These are phyloP conservation scores for Solanum appendiculatum DNA, from an alignment of 257 asterid genomes.

Conservation along the genomic window DNA sequence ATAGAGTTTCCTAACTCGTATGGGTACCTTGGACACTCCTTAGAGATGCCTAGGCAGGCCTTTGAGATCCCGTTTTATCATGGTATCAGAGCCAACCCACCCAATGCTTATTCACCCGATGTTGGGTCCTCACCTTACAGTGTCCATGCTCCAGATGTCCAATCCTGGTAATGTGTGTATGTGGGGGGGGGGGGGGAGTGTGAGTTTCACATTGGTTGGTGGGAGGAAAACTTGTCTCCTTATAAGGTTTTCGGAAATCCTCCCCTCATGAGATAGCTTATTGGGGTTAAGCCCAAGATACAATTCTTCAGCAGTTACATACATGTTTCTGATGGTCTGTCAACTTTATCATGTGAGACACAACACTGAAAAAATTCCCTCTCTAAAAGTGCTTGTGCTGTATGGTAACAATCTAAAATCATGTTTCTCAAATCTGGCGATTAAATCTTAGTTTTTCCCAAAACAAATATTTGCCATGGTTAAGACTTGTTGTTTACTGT, in stretches of 20 bases:
- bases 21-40: neutral
- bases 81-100: neutral
- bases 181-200: too few species aligned
- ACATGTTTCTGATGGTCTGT: neutral
- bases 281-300: neutral
- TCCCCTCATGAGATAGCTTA: neutral
- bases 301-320: neutral
- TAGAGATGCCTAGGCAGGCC: neutral
- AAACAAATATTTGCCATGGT: neutral
- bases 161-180: neutral
- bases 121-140: neutral
- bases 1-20: neutral
- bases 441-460: neutral
- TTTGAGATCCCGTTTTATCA: neutral
- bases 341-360: neutral
- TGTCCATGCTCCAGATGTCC: neutral
- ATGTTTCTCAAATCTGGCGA: neutral
- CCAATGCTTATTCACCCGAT: neutral
- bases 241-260: neutral
- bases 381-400: neutral
- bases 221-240: neutral
- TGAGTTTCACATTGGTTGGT: too few species aligned
- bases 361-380: neutral
- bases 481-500: neutral
- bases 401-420: neutral